A percentile compares a stretch with the other conserved stretches of the same genome.
phyloP scores from a whole-genome alignment of 78 protist genomes.

The Salpingoeca rosetta region DNA sequence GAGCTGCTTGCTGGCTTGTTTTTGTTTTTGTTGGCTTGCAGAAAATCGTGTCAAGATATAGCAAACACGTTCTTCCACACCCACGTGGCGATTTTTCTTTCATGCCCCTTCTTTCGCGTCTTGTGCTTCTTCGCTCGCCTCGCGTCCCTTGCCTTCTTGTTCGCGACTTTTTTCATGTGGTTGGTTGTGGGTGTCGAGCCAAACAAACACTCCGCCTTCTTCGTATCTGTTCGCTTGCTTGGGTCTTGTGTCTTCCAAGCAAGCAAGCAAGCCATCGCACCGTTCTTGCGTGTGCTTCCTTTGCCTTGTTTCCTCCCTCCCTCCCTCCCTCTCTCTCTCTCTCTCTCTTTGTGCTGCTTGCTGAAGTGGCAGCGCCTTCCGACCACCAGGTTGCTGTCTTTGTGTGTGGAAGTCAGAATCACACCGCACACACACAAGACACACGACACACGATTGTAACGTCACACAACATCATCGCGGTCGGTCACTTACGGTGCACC shows the following conservation, averaged over 20 bases:
- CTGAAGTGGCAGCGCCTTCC: neutral
- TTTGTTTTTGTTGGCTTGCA: neutral
- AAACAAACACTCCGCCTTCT: no score
- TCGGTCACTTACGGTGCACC: neutral
- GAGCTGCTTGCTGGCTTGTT: neutral
- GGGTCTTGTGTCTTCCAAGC: no score
- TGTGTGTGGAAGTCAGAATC: no score
- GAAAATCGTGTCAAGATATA: neutral
- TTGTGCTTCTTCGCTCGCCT: neutral
- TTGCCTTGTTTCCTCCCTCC: neutral
- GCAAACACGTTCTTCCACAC: neutral
- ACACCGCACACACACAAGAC: neutral
- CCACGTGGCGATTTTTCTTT: neutral
- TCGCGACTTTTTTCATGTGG: no score
- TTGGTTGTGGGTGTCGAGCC: no score
- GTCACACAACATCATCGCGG: neutral
- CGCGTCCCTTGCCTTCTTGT: no score
- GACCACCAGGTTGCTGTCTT: no score
- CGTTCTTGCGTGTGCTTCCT: no score
- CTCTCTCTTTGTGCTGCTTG: neutral
- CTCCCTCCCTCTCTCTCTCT: neutral
- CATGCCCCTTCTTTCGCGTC: neutral
- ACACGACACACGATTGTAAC: neutral
- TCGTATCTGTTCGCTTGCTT: no score
- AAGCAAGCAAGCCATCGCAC: no score